A percentile compares a stretch with the other conserved stretches of the same genome.
Conservation (phyloP, 23 red algal species). For the Gracilaria gracilis region DNA sequence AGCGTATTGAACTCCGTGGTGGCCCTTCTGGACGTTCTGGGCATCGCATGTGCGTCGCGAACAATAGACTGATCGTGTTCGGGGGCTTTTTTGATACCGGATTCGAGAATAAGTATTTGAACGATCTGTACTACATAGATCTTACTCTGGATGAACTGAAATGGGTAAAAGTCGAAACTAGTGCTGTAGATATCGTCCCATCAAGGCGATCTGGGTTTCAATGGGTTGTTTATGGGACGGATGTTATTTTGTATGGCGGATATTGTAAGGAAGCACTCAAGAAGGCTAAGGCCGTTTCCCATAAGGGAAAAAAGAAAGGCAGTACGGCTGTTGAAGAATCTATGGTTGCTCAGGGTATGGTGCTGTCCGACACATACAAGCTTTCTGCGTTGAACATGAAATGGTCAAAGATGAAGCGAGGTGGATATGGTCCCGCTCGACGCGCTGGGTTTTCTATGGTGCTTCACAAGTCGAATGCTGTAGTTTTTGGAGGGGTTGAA, state of each 20-base stretch:
- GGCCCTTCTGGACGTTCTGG: slow-evolving; percentile 77
- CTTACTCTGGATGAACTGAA: slow-evolving; percentile 73
- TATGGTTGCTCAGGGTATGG: slow-evolving; percentile 66
- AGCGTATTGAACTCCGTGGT: slow-evolving; percentile 77
- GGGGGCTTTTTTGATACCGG: slow-evolving; percentile 80
- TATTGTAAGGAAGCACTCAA: slow-evolving; percentile 66
- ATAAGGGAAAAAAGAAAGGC: slow-evolving; percentile 81
- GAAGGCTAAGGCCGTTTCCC: slow-evolving; percentile 55
- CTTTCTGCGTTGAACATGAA: slow-evolving; percentile 62
- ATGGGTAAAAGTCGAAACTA: slow-evolving; percentile 73
- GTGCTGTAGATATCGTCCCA: slow-evolving; percentile 64
- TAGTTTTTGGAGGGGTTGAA: slow-evolving; percentile 85
- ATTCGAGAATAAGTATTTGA: slow-evolving; percentile 72
- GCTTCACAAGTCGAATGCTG: slow-evolving; percentile 62
- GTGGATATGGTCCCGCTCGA: slow-evolving; percentile 71
- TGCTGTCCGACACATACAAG: slow-evolving; percentile 67
- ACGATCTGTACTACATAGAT: slow-evolving; percentile 81
- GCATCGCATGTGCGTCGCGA: slow-evolving; percentile 65
- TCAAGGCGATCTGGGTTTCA: slow-evolving; percentile 72
- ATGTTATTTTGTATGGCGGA: slow-evolving; percentile 74
- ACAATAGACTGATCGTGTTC: slow-evolving; percentile 68
- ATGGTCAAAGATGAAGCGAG: slow-evolving; percentile 77
- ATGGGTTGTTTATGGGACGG: slow-evolving; percentile 69
- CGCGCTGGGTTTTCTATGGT: slow-evolving; percentile 74
- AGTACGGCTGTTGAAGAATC: slow-evolving; percentile 67